Evolutionary conservation across 23 red algal genomes (phyloP).

Genomic region (Gracilaria gracilis): DNA sequence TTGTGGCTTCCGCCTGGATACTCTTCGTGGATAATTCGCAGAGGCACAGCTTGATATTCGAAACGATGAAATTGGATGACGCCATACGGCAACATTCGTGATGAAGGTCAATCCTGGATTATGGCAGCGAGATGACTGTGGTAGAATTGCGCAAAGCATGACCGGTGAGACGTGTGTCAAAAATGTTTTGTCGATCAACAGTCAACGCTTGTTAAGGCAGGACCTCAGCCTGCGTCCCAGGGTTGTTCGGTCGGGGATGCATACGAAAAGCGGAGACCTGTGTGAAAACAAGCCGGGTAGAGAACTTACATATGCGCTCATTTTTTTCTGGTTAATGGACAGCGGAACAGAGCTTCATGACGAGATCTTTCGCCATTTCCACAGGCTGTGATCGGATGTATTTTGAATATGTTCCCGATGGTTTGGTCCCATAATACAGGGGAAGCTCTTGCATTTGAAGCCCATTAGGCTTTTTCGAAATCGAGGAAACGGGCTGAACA

Average conservation of each 20-base stretch:
- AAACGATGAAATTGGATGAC: neutral
- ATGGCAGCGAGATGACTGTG: neutral
- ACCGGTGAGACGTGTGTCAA: neutral
- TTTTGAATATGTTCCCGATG: no score
- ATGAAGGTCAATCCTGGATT: neutral
- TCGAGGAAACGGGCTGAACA: no score
- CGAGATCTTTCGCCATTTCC: neutral
- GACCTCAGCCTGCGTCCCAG: no score
- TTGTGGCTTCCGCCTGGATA: neutral
- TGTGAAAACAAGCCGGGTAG: no score
- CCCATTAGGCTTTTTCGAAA: no score
- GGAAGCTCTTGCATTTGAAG: no score
- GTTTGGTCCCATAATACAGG: no score
- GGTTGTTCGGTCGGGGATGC: no score
- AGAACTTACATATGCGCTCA: no score
- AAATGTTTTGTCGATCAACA: neutral
- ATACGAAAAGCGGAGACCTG: no score
- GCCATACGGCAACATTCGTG: neutral
- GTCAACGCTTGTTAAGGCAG: no score
- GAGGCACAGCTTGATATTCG: neutral
- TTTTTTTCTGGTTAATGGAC: no score
- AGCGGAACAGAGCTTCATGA: neutral
- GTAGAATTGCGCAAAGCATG: neutral
- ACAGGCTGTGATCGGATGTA: neutral
- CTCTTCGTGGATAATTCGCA: neutral